Evolutionary conservation across 1,284 basidiomycete species (phyloP), one percentile per base, ranked within the genome.

Genomic region (Mycosarcoma mackinlayi): DNA sequence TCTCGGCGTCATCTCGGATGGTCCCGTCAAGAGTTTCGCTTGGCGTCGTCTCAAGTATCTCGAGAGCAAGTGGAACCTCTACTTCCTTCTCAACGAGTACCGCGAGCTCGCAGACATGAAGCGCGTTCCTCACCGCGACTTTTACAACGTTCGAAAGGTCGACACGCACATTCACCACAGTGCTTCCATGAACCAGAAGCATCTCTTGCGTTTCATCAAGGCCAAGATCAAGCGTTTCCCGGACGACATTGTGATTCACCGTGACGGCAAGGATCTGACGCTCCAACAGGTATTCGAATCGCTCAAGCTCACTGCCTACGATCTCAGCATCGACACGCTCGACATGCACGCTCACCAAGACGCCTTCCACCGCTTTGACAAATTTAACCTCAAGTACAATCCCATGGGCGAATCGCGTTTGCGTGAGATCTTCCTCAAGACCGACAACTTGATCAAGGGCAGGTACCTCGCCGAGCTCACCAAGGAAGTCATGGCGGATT

Each of bases 331-430:
- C 80, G 96, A 99, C 82, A 98, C 96, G 6, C 88, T 99, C 44
- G 96, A 98, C 81, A 98, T 98, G 96, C 96, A 98, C 73, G 96
- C 96, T 0, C 95, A 98, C 83, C 91, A 93, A 73, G 93, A 95
- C 77, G 91, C 94, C 7, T 98, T 98, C 86, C 95, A 98, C 84
- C 89, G 96, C 18, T 98, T 98, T 80, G 96, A 98, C 85, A 83
- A 82, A 49, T 83, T 83, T 68, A 83, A 83, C 57, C 70, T 82
- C n/a, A 83, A 83, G 84, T 94, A 94, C 81, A 94, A 94, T 77
- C 92, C 92, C 0, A 92, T 96, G 66, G 95, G 96, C 58, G 94
- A 97, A 84, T 95, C 93, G 18, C 87, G 96, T 56, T 85, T 99
- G 68, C 87, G 96, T 53, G 96, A 98, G 84, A 98, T 98, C 77